phyloP scores from a whole-genome alignment of 495 filamentous ascomycete genomes.

The Elaphomyces granulatus region DNA sequence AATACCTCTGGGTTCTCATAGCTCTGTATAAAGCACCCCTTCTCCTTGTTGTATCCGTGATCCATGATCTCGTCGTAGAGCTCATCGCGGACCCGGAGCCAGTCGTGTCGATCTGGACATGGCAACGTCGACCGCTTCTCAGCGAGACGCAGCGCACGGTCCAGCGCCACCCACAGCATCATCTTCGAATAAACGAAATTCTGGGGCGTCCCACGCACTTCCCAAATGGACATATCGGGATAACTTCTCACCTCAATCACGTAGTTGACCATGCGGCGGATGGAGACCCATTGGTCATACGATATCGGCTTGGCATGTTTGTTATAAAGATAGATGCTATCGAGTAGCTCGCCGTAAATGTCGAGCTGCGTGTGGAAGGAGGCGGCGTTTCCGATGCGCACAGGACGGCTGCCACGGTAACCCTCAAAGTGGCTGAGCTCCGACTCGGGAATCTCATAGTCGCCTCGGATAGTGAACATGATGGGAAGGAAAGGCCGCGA shows the following conservation, averaged over 20 bases:
- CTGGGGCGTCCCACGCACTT: constrained; percentile 56
- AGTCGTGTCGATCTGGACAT: constrained; percentile 48
- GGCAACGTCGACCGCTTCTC: constrained; percentile 53
- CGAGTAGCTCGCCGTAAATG: constrained; percentile 64
- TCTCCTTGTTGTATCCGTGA: constrained; percentile 47
- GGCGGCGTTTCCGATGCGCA: constrained; percentile 61
- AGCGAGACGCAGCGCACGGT: constrained; percentile 52
- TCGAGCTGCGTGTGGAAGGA: constrained; percentile 62
- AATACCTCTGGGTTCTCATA: constrained; percentile 52
- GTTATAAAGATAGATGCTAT: constrained; percentile 63
- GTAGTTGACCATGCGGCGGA: constrained; percentile 43
- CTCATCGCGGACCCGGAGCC: constrained; percentile 45
- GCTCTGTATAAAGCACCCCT: constrained; percentile 54
- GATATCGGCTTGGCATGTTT: constrained; percentile 61
- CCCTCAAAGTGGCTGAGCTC: constrained; percentile 53
- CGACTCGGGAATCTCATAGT: constrained; percentile 54
- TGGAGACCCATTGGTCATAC: constrained; percentile 53
- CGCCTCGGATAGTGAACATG: constrained; percentile 63
- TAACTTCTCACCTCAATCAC: constrained; percentile 33
- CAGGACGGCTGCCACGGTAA: constrained; percentile 50
- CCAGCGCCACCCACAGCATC: constrained; percentile 65
- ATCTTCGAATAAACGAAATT: constrained; percentile 62
- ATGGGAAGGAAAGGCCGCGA: constrained; percentile 43
- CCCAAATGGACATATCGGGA: constrained; percentile 69
- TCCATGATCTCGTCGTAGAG: constrained; percentile 63